A percentile compares a stretch with the other conserved stretches of the same genome.
Conservation (phyloP, 768 basidiomycete species). For the Naganishia friedmannii region DNA sequence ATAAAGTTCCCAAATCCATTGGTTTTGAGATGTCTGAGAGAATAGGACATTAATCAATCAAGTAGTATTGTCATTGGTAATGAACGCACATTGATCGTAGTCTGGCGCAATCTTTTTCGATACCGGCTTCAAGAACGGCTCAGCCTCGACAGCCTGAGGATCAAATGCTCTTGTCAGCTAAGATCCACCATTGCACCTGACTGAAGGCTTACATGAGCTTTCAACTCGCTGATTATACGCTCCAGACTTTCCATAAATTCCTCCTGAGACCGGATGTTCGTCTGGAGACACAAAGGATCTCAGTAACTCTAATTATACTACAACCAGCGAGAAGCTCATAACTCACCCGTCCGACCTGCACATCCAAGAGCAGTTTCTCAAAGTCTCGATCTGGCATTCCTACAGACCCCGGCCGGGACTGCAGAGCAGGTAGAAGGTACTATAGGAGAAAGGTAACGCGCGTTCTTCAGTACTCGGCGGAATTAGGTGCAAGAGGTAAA, state of each 20-base stretch:
- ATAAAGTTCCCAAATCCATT: conserved; percentile 93
- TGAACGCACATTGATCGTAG: conserved; percentile 77
- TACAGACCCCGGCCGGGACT: conserved; percentile 68
- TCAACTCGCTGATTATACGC: conserved; percentile 78
- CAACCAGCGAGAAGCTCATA: not conserved
- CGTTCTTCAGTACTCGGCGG: not conserved
- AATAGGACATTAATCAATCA: conserved; percentile 57
- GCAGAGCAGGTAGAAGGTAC: conserved; percentile 87
- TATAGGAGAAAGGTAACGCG: conserved; percentile 45
- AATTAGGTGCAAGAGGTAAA: not conserved
- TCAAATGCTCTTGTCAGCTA: conserved; percentile 30
- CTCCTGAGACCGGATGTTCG: conserved; percentile 56
- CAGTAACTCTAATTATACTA: too few species aligned
- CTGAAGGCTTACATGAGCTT: conserved; percentile 65
- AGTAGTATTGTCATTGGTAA: conserved; percentile 5
- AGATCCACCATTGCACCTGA: conserved; percentile 41
- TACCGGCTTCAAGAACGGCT: conserved; percentile 90
- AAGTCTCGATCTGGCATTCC: conserved; percentile 67
- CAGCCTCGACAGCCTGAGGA: conserved; percentile 65
- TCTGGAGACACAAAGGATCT: conserved; percentile 26
- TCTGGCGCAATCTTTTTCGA: conserved; percentile 84
- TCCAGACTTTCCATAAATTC: conserved; percentile 93
- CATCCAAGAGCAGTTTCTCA: conserved; percentile 72
- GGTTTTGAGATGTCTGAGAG: conserved; percentile 80
- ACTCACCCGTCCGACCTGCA: conserved; percentile 84